Evolutionary conservation across 148 eudicot genomes (phyloP).

Genomic region (Chenopodium quinoa): DNA sequence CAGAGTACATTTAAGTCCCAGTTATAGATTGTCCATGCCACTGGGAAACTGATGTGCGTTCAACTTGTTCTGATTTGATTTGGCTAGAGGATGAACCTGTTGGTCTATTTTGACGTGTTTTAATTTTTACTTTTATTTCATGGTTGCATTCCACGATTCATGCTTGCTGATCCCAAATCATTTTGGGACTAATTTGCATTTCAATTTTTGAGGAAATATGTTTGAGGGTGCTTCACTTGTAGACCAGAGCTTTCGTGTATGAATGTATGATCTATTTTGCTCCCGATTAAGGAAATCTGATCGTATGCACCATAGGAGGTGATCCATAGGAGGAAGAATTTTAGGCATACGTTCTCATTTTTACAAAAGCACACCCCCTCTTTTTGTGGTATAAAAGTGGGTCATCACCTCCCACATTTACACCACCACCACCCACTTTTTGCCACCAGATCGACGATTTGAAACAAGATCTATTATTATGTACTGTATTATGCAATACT

Average conservation of each 20-base stretch:
- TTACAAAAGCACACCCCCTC: background rate
- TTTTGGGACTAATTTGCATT: no score
- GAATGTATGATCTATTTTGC: background rate
- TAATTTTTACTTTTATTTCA: no score
- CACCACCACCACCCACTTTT: background rate
- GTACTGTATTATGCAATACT: no score
- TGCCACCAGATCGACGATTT: background rate
- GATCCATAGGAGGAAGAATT: background rate
- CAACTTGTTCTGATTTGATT: background rate
- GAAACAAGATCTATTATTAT: no score
- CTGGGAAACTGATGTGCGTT: background rate
- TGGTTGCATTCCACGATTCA: background rate
- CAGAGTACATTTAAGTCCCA: background rate
- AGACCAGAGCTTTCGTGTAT: no score
- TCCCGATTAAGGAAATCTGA: background rate
- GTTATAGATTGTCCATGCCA: background rate
- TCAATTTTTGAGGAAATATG: no score
- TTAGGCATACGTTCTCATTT: no score
- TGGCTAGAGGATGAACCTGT: background rate
- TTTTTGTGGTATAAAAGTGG: background rate
- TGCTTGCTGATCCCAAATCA: no score
- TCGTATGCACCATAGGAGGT: no score
- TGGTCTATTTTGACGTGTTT: background rate
- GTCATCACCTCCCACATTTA: no score
- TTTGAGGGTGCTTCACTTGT: background rate